Evolutionary conservation across 352 stramenopile species (phyloP).

Genomic region (Globisporangium canariense): DNA sequence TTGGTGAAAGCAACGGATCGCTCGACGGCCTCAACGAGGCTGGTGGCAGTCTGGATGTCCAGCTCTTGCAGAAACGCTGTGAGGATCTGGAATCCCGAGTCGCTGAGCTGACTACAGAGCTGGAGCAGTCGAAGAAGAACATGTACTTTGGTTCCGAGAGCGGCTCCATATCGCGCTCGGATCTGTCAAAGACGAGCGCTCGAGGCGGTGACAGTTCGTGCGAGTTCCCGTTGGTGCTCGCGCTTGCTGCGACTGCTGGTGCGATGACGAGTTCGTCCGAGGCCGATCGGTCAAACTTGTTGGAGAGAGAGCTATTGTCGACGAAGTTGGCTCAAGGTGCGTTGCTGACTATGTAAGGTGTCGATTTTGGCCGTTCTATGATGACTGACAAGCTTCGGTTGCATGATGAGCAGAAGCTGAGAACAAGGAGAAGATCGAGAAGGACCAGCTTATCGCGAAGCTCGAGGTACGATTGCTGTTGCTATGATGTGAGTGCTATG

Average conservation of each 20-base stretch:
- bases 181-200: slow-evolving; percentile 66
- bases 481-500: not conserved
- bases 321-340: slow-evolving; percentile 53
- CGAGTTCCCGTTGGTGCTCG: slow-evolving; percentile 80
- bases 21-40: slow-evolving; percentile 16
- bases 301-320: slow-evolving; percentile 56
- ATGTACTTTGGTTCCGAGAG: slow-evolving; percentile 72
- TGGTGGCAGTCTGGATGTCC: slow-evolving; percentile 30
- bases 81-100: slow-evolving; percentile 68
- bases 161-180: slow-evolving; percentile 58
- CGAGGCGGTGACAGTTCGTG: slow-evolving; percentile 69
- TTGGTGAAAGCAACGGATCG: slow-evolving; percentile 28
- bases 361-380: not conserved
- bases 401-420: slow-evolving; percentile 9
- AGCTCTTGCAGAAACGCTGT: slow-evolving; percentile 65
- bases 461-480: slow-evolving; percentile 45
- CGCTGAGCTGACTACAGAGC: slow-evolving; percentile 54
- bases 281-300: slow-evolving; percentile 51
- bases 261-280: slow-evolving; percentile 72
- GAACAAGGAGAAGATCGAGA: slow-evolving; percentile 28
- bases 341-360: not conserved
- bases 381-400: not conserved
- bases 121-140: slow-evolving; percentile 72
- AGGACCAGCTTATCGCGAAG: slow-evolving; percentile 56
- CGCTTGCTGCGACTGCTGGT: slow-evolving; percentile 66